Conservation (phyloP, 2,329 filamentous ascomycete species). For the Calonectria crousiana region DNA sequence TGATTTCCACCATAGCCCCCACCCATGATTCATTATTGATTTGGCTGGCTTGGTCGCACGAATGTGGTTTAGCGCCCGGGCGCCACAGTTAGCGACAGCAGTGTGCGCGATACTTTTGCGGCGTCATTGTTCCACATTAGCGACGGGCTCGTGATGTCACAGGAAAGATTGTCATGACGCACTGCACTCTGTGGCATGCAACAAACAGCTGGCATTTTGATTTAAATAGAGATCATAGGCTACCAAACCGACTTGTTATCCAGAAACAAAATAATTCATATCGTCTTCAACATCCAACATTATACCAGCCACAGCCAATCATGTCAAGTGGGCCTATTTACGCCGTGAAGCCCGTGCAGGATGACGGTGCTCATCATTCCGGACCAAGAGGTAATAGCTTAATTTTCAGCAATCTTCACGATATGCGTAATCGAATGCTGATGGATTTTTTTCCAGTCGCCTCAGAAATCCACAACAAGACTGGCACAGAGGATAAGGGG, state of each 20-base stretch:
- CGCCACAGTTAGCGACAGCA: background rate
- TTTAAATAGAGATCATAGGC: background rate
- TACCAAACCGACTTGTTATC: background rate
- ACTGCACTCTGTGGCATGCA: background rate
- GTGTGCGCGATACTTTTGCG: background rate
- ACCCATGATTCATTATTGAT: background rate
- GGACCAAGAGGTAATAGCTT: background rate
- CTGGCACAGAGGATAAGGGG: background rate
- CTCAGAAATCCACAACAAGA: background rate
- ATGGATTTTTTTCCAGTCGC: background rate
- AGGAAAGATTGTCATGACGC: background rate
- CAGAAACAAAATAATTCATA: background rate
- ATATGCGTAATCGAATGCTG: background rate
- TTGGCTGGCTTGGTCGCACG: background rate
- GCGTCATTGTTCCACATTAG: background rate
- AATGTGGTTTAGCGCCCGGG: background rate
- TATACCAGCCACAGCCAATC: background rate
- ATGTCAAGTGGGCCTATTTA: background rate
- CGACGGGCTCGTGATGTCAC: background rate
- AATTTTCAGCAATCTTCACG: background rate
- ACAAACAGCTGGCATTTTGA: background rate
- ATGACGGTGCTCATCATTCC: background rate
- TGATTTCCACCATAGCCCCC: background rate
- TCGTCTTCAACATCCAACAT: background rate
- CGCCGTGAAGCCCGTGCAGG: background rate